Evolutionary conservation across 75 land plant genomes (phyloP).

Genomic region (Pinus tabuliformis): DNA sequence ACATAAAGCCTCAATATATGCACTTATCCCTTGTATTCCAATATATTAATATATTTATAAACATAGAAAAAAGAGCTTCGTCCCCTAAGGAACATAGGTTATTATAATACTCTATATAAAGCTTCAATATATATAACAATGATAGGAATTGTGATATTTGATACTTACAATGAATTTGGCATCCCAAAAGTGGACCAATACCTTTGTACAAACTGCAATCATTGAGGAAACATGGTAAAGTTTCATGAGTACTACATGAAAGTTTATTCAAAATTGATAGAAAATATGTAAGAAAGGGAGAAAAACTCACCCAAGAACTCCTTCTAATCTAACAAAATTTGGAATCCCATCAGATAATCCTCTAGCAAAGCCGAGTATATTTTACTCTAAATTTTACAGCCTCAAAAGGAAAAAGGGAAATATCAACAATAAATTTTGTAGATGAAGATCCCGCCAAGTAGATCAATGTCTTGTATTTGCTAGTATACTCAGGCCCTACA

Average conservation of each 20-base stretch:
- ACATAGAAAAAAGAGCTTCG: not conserved
- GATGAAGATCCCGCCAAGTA: slow-evolving; percentile 91
- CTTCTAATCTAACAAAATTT: slow-evolving; percentile 75
- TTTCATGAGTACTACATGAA: not conserved
- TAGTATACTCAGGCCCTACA: slow-evolving; percentile 72
- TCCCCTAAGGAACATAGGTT: not conserved
- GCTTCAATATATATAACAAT: slow-evolving; percentile 13
- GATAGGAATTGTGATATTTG: slow-evolving; percentile 4
- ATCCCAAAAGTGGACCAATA: slow-evolving; percentile 89
- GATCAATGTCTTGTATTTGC: slow-evolving; percentile 80
- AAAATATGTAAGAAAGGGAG: not conserved
- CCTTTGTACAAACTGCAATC: slow-evolving; percentile 70
- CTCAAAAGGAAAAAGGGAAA: slow-evolving; percentile 93
- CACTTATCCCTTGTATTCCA: not conserved
- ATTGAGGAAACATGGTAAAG: not conserved
- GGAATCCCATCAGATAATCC: slow-evolving; percentile 82
- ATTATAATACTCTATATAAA: not conserved
- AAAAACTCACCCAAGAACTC: slow-evolving; percentile 59
- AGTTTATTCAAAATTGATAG: not conserved
- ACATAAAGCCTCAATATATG: slow-evolving; percentile 8
- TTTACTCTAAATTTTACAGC: slow-evolving; percentile 85
- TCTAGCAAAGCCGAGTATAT: slow-evolving; percentile 78
- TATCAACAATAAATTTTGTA: slow-evolving; percentile 83
- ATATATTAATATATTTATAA: not conserved
- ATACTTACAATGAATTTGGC: slow-evolving; percentile 91